A percentile compares a stretch with the other conserved stretches of the same genome.
Evolutionary conservation across 2,329 filamentous ascomycete genomes (phyloP).

Genomic region (Alternaria sp.): DNA sequence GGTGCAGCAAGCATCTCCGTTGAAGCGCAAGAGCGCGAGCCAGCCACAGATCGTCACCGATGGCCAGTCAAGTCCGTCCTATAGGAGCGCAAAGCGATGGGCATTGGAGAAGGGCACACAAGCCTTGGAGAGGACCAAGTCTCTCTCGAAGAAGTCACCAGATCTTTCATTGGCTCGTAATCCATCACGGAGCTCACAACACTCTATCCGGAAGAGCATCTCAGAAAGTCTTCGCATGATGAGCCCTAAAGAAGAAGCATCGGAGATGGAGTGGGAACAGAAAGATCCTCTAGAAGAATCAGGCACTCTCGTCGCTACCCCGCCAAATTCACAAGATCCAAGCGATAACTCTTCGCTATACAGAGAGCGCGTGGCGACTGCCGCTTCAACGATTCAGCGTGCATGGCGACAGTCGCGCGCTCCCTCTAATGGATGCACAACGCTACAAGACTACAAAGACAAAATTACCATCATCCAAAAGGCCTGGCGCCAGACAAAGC

Average conservation of each 20-base stretch:
- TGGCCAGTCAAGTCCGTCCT: constrained; percentile 39
- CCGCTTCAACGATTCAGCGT: constrained; percentile 45
- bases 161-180: constrained; percentile 37
- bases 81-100: constrained; percentile 46
- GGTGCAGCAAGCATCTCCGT: constrained; percentile 27
- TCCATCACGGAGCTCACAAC: constrained; percentile 41
- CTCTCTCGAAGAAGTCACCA: constrained; percentile 40
- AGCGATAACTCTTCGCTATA: constrained; percentile 31
- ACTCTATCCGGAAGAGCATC: constrained; percentile 44
- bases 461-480: constrained; percentile 49
- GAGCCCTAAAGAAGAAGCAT: constrained; percentile 37
- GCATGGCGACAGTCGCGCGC: constrained; percentile 41
- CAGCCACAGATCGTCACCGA: constrained; percentile 35
- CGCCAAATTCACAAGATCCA: constrained; percentile 37
- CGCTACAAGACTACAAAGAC: constrained; percentile 47
- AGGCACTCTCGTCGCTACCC: constrained; percentile 34
- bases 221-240: constrained; percentile 39
- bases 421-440: constrained; percentile 18
- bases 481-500: constrained; percentile 46
- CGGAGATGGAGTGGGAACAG: constrained; percentile 39
- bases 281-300: constrained; percentile 38
- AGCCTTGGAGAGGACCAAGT: constrained; percentile 43
- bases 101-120: constrained; percentile 45
- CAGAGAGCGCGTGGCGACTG: constrained; percentile 34
- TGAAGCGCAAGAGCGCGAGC: constrained; percentile 43